phyloP scores from a whole-genome alignment of 2,329 filamentous ascomycete species.

The Xylariales sp. region DNA sequence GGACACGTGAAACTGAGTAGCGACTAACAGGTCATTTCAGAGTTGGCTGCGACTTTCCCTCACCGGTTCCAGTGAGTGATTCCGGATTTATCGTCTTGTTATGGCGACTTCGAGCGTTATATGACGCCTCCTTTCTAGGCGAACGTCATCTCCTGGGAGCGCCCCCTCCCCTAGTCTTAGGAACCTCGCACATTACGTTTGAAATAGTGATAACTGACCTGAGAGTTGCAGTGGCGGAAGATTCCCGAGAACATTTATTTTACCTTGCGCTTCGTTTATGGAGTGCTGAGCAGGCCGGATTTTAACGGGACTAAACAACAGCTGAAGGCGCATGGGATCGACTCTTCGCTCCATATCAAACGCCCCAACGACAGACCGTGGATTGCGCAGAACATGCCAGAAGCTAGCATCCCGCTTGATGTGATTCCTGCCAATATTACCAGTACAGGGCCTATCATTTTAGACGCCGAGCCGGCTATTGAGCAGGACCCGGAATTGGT shows the following conservation, averaged over 20 bases:
- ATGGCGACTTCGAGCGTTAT: neutral
- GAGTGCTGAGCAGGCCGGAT: conserved; percentile 32
- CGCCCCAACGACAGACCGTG: conserved; percentile 38
- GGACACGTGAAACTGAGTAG: conserved; percentile 14
- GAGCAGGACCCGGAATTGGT: conserved; percentile 39
- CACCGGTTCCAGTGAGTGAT: conserved; percentile 35
- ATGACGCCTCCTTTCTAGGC: neutral
- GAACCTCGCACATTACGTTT: neutral
- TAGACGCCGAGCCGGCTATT: conserved; percentile 33
- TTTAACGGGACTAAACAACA: conserved; percentile 28
- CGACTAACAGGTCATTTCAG: conserved; percentile 30
- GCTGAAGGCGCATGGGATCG: conserved; percentile 36
- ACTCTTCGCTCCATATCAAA: conserved; percentile 20
- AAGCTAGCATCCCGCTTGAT: conserved; percentile 39
- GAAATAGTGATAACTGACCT: neutral
- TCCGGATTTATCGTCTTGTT: neutral
- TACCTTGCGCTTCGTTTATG: conserved; percentile 34
- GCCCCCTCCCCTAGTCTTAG: too few species aligned
- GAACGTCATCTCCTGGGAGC: neutral
- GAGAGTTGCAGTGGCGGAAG: conserved; percentile 32
- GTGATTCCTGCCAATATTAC: conserved; percentile 39
- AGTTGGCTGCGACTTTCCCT: conserved; percentile 39
- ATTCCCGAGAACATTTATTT: conserved; percentile 42
- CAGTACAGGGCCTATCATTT: conserved; percentile 37
- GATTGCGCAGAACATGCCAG: conserved; percentile 38